These are phyloP conservation scores for Colletotrichum orbiculare DNA, from an alignment of 2,329 filamentous ascomycete genomes.

Conservation along the genomic window DNA sequence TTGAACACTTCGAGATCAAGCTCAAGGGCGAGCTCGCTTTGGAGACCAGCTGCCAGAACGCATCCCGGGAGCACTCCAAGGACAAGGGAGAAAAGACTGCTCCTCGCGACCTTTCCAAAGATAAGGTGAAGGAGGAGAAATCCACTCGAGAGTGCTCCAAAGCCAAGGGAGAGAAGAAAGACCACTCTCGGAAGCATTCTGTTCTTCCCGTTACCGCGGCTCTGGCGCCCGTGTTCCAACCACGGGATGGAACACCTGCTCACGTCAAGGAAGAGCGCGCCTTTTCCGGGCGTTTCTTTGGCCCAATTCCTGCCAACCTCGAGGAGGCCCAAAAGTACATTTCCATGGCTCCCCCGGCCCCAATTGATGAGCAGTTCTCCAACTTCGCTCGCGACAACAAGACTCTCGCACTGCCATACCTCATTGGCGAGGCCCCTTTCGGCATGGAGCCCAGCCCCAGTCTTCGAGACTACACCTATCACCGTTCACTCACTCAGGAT, in stretches of 20 bases:
- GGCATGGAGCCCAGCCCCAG: constrained; percentile 54
- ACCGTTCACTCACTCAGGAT: constrained; percentile 66
- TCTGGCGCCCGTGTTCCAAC: constrained; percentile 61
- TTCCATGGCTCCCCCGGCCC: constrained; percentile 32
- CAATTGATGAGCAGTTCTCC: constrained; percentile 24
- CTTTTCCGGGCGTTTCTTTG: constrained; percentile 17
- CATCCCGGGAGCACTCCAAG: neutral
- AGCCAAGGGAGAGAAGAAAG: neutral
- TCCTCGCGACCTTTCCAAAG: neutral
- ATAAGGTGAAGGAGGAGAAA: neutral
- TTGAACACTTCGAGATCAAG: constrained; percentile 62
- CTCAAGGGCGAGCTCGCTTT: constrained; percentile 56
- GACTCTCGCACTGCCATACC: constrained; percentile 57
- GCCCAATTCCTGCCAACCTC: constrained; percentile 15
- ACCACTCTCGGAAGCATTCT: constrained; percentile 43
- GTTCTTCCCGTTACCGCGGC: constrained; percentile 59
- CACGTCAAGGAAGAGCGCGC: neutral
- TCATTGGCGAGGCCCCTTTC: constrained; percentile 63
- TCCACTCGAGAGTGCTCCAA: neutral
- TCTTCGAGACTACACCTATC: constrained; percentile 64
- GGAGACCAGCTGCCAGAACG: constrained; percentile 48
- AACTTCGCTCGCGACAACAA: constrained; percentile 32
- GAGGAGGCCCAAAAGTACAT: constrained; percentile 20
- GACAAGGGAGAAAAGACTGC: neutral
- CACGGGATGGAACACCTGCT: constrained; percentile 42